Conservation (phyloP, 208 protist species). For the Leishmania arabica region DNA sequence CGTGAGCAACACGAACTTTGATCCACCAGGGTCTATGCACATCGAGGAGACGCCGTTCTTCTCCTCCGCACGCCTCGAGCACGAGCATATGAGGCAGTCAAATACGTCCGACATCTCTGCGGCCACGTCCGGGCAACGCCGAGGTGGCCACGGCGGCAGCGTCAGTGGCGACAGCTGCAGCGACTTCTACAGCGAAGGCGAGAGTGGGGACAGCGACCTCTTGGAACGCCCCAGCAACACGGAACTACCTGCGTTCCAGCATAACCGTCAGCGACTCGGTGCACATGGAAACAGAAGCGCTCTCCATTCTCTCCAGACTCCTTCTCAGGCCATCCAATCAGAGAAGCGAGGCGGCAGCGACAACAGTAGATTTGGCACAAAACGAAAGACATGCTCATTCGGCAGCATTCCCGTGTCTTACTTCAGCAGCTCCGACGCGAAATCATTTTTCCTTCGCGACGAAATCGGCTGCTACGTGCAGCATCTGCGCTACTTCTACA, state of each 20-base stretch:
- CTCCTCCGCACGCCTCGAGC: not conserved
- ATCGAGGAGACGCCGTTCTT: not conserved
- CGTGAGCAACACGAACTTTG: not conserved
- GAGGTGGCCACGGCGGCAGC: not conserved
- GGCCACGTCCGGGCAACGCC: not conserved
- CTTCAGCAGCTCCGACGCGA: conserved; percentile 33
- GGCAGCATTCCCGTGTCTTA: conserved; percentile 33
- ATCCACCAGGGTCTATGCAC: not conserved
- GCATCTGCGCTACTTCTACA: conserved; percentile 23
- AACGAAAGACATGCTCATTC: not conserved
- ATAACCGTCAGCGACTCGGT: not conserved
- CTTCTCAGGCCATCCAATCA: not conserved
- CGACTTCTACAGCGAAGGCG: conserved; percentile 33
- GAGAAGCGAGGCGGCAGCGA: not conserved
- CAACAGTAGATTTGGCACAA: not conserved
- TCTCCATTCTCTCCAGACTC: not conserved
- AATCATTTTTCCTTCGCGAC: conserved; percentile 28
- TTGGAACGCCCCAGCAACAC: conserved; percentile 5
- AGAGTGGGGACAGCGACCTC: conserved; percentile 23
- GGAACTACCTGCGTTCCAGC: too few relatives aligned
- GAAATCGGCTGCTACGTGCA: conserved; percentile 24
- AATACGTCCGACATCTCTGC: not conserved
- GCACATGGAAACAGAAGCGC: not conserved
- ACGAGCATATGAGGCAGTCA: not conserved
- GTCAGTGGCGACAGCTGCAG: conserved; percentile 18